Percentiles rank a stretch among this genome's conserved stretches.
Conservation (phyloP, 345 rosid species). For the Aethionema arabicum region DNA sequence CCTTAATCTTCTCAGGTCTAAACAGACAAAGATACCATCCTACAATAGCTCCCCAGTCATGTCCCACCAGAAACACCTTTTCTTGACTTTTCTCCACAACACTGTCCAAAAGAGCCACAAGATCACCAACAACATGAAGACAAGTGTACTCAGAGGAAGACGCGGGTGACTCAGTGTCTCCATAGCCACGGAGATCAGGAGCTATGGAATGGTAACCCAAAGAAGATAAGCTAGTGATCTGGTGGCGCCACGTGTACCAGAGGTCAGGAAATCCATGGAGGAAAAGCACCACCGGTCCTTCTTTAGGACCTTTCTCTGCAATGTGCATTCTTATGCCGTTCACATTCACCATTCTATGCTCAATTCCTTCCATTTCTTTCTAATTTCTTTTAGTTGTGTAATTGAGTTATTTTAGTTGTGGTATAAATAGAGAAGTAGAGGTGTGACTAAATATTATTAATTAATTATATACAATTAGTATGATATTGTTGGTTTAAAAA, state of each 20-base stretch:
- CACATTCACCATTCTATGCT: slow-evolving; percentile 50
- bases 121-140: slow-evolving; percentile 60
- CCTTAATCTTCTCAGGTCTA: slow-evolving; percentile 64
- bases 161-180: slow-evolving; percentile 58
- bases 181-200: slow-evolving; percentile 82
- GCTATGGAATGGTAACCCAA: slow-evolving; percentile 66
- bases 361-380: slow-evolving; percentile 47
- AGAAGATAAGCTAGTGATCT: slow-evolving; percentile 53
- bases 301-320: slow-evolving; percentile 61
- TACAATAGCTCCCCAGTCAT: slow-evolving; percentile 77
- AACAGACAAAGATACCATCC: slow-evolving; percentile 80
- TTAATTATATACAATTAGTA: too few relatives aligned
- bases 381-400: neutral
- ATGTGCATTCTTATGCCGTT: slow-evolving; percentile 77
- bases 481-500: too few relatives aligned
- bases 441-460: too few relatives aligned
- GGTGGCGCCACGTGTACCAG: slow-evolving; percentile 93
- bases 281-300: slow-evolving; percentile 56
- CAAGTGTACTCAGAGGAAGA: slow-evolving; percentile 52
- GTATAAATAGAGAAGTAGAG: too few relatives aligned
- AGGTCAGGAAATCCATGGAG: slow-evolving; percentile 87
- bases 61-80: slow-evolving; percentile 62
- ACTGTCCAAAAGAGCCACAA: slow-evolving; percentile 55
- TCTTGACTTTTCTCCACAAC: slow-evolving; percentile 52
- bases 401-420: neutral